These are phyloP conservation scores for Selaginella moellendorffii DNA, from an alignment of 75 land plant species.

Conservation along the genomic window DNA sequence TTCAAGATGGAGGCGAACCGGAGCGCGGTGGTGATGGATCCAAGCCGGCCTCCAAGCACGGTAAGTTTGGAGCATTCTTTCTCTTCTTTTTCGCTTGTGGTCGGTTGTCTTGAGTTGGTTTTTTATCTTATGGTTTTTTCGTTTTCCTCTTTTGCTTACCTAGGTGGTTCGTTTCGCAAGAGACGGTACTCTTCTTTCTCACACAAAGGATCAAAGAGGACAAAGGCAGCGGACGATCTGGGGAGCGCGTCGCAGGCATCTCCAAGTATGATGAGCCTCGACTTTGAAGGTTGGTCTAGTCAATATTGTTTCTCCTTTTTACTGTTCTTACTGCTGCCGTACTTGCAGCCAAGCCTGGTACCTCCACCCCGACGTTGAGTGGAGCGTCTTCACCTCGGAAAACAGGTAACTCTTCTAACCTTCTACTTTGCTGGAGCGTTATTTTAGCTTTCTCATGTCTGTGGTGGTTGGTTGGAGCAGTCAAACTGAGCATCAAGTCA, in stretches of 20 bases:
- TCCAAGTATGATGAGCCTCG: background rate
- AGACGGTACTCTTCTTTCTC: background rate
- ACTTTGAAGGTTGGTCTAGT: background rate
- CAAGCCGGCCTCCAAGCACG: background rate
- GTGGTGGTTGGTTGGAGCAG: conserved; percentile 13
- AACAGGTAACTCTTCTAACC: background rate
- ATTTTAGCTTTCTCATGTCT: too few relatives aligned
- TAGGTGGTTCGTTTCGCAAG: background rate
- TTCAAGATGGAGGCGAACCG: conserved; percentile 23
- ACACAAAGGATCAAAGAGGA: background rate
- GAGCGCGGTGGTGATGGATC: background rate
- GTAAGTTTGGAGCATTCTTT: too few relatives aligned
- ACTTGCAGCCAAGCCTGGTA: background rate
- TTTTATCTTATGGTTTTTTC: too few relatives aligned
- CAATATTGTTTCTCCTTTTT: background rate
- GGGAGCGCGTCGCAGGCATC: background rate
- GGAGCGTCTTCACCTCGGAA: background rate
- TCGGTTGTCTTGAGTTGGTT: too few relatives aligned
- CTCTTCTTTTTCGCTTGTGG: too few relatives aligned
- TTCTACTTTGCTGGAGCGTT: too few relatives aligned
- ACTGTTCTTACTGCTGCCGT: too few relatives aligned
- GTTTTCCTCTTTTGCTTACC: background rate
- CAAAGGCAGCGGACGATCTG: background rate
- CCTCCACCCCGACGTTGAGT: background rate
- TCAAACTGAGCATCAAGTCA: conserved; percentile 18